These are phyloP conservation scores for Roridomyces roridus DNA, from an alignment of 768 basidiomycete genomes.

Conservation along the genomic window DNA sequence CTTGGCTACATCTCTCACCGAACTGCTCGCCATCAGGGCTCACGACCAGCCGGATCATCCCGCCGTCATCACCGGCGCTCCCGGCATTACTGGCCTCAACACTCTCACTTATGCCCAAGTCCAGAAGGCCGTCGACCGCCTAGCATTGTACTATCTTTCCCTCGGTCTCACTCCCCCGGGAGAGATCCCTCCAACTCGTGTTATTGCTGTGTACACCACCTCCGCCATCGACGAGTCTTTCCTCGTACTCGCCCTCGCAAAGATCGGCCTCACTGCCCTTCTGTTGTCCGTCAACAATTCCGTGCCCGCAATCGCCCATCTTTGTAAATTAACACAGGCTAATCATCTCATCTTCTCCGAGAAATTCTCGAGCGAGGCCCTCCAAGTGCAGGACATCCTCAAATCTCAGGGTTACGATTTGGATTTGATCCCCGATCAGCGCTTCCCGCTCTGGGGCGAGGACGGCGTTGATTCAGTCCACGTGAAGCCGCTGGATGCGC, in stretches of 20 bases:
- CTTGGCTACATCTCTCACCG: background rate
- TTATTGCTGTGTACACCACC: slow-evolving; percentile 44
- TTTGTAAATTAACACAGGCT: slow-evolving; percentile 42
- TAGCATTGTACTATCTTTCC: slow-evolving; percentile 34
- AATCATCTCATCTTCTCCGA: slow-evolving; percentile 46
- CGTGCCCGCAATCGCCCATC: slow-evolving; percentile 48
- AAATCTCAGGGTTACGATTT: slow-evolving; percentile 25
- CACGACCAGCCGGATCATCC: slow-evolving; percentile 27
- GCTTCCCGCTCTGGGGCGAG: slow-evolving; percentile 48
- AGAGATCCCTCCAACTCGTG: slow-evolving; percentile 35
- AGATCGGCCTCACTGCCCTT: slow-evolving; percentile 41
- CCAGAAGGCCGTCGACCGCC: slow-evolving; percentile 33
- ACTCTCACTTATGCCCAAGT: slow-evolving; percentile 25
- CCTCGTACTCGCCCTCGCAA: slow-evolving; percentile 48
- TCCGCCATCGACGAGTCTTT: slow-evolving; percentile 48
- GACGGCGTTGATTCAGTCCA: slow-evolving; percentile 34
- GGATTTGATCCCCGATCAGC: slow-evolving; percentile 36
- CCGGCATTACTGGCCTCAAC: slow-evolving; percentile 18
- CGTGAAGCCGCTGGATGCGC: slow-evolving; percentile 32
- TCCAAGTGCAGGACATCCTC: slow-evolving; percentile 37
- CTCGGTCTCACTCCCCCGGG: slow-evolving; percentile 32
- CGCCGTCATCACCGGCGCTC: slow-evolving; percentile 29
- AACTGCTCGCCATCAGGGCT: slow-evolving; percentile 22
- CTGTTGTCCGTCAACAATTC: slow-evolving; percentile 54
- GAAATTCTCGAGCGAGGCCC: slow-evolving; percentile 40